Evolutionary conservation across 108 stramenopile genomes (phyloP).

Genomic region (Cyclostephanos invisitatus): DNA sequence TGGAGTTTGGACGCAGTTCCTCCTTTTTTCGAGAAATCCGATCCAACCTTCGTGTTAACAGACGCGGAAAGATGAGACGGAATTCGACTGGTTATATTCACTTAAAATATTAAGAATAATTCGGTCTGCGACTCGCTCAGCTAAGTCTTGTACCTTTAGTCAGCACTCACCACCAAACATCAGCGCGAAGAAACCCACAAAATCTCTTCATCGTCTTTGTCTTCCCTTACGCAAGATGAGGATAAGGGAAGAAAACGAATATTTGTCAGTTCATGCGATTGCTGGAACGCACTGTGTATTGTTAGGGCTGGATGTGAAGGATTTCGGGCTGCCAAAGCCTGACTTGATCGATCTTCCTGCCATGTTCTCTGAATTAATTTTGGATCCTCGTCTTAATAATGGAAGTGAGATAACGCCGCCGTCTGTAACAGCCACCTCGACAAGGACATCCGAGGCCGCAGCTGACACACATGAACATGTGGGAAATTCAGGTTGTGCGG

Average conservation of each 20-base stretch:
- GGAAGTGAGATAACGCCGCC: neutral
- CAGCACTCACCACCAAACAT: neutral
- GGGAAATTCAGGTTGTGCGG: neutral
- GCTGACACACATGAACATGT: conserved; percentile 7
- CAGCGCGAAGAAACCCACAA: too few species aligned
- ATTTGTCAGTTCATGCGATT: conserved; percentile 20
- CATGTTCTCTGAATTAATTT: conserved; percentile 1
- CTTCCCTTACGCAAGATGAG: conserved; percentile 5
- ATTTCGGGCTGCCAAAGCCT: neutral
- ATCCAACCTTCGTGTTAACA: too few species aligned
- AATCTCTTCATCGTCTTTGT: neutral
- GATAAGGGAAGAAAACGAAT: conserved; percentile 14
- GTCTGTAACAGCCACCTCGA: neutral
- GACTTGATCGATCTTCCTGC: neutral
- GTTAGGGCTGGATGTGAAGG: conserved; percentile 25
- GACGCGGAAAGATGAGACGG: too few species aligned
- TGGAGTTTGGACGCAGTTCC: too few species aligned
- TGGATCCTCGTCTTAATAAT: neutral
- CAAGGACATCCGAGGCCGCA: neutral
- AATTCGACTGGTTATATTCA: too few species aligned
- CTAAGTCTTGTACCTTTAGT: too few species aligned
- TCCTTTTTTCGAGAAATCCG: too few species aligned
- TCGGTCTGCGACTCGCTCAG: neutral
- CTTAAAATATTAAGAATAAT: too few species aligned
- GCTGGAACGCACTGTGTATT: conserved; percentile 22